Evolutionary conservation across 139 green algal species (phyloP).

Genomic region (Closterium sp.): DNA sequence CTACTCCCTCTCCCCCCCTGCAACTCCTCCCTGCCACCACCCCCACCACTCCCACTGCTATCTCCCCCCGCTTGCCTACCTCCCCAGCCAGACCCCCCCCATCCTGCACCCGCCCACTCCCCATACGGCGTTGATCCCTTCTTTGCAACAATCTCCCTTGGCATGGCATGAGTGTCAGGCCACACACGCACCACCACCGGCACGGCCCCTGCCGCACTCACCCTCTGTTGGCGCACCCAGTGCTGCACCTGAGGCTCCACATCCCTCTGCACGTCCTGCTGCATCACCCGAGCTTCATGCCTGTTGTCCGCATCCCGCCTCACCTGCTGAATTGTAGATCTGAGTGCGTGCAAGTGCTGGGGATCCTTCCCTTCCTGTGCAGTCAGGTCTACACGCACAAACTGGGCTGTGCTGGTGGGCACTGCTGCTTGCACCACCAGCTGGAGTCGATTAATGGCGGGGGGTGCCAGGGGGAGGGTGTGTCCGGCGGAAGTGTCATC

Average conservation of each 20-base stretch:
- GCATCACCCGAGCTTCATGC: background rate
- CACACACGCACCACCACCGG: background rate
- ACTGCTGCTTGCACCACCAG: background rate
- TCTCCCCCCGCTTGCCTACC: background rate
- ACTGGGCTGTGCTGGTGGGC: background rate
- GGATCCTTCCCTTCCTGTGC: background rate
- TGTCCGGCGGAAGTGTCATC: background rate
- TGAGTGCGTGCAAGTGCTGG: background rate
- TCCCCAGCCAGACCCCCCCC: background rate
- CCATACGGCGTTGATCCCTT: background rate
- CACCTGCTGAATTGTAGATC: background rate
- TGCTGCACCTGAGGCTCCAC: background rate
- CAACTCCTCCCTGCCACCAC: background rate
- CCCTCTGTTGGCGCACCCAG: background rate
- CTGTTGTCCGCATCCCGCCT: background rate
- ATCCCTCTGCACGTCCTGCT: background rate
- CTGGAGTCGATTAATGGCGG: background rate
- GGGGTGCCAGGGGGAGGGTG: background rate
- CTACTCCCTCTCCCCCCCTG: background rate
- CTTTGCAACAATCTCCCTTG: background rate
- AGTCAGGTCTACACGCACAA: background rate
- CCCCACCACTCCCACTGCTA: too few relatives aligned
- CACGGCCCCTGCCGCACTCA: background rate
- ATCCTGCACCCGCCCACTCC: background rate
- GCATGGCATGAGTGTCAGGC: background rate